phyloP scores from a whole-genome alignment of 495 filamentous ascomycete genomes.

The Parmelia sp. region DNA sequence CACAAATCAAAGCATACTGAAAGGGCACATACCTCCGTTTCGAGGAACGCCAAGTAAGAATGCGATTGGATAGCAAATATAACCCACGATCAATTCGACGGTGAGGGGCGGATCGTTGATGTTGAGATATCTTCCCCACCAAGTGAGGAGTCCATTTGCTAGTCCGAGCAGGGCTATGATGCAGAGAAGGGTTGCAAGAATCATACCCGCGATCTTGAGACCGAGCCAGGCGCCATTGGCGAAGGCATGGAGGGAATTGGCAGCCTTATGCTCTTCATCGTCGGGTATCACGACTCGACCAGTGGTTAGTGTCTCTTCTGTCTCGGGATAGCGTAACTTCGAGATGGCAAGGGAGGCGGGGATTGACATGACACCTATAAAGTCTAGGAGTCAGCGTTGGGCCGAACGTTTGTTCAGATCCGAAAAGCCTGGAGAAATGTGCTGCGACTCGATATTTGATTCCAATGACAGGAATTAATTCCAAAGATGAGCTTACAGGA shows the following conservation, averaged over 20 bases:
- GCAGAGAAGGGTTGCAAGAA: slow-evolving; percentile 68
- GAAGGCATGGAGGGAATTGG: slow-evolving; percentile 80
- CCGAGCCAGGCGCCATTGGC: slow-evolving; percentile 83
- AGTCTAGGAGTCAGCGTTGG: neutral
- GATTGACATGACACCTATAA: slow-evolving; percentile 69
- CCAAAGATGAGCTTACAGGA: slow-evolving; percentile 41
- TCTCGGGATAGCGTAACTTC: slow-evolving; percentile 83
- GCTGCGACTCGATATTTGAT: neutral
- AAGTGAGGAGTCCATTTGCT: slow-evolving; percentile 69
- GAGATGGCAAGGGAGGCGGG: slow-evolving; percentile 80
- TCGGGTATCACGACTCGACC: slow-evolving; percentile 74
- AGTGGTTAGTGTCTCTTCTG: slow-evolving; percentile 74
- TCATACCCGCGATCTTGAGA: slow-evolving; percentile 84
- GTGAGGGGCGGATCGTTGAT: slow-evolving; percentile 63
- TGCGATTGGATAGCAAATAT: slow-evolving; percentile 75
- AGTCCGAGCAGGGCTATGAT: slow-evolving; percentile 77
- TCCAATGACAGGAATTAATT: neutral
- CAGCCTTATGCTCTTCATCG: slow-evolving; percentile 59
- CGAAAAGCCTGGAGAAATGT: neutral
- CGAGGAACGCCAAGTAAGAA: slow-evolving; percentile 82
- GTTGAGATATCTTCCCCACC: slow-evolving; percentile 83
- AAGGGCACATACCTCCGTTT: slow-evolving; percentile 30
- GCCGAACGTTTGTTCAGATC: slow-evolving; percentile 21
- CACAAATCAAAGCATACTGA: neutral
- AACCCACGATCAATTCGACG: slow-evolving; percentile 70